Percentiles rank a stretch among this genome's conserved stretches.
Evolutionary conservation across 2,329 filamentous ascomycete genomes (phyloP).

Genomic region (Penicillium sp.): DNA sequence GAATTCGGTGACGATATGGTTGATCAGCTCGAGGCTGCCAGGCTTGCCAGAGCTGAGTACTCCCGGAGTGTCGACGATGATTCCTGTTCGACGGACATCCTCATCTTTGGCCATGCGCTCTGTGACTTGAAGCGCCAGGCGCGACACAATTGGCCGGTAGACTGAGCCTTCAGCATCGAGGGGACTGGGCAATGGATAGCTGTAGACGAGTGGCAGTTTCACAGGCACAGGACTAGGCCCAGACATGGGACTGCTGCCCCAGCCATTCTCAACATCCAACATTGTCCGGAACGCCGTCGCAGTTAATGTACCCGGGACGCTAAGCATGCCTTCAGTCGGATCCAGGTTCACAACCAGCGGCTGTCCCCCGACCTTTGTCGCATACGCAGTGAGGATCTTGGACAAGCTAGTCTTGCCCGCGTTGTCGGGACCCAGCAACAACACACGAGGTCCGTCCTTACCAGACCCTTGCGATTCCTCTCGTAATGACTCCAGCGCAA

Average conservation of each 20-base stretch:
- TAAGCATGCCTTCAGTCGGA: conserved; percentile 75
- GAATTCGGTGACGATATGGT: conserved; percentile 73
- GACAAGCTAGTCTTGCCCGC: conserved; percentile 81
- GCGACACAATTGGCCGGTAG: conserved; percentile 72
- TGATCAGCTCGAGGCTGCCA: conserved; percentile 72
- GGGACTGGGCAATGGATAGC: conserved; percentile 73
- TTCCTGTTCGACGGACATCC: conserved; percentile 69
- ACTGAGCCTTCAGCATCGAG: conserved; percentile 68
- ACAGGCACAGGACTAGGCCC: conserved; percentile 86
- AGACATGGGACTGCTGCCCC: conserved; percentile 87
- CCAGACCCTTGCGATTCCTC: conserved; percentile 56
- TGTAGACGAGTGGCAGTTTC: conserved; percentile 88
- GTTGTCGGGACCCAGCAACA: conserved; percentile 76
- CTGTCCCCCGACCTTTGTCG: conserved; percentile 70
- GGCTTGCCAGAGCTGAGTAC: conserved; percentile 64
- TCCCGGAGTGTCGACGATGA: conserved; percentile 83
- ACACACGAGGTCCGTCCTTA: conserved; percentile 71
- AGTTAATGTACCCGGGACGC: conserved; percentile 77
- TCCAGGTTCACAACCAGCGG: conserved; percentile 85
- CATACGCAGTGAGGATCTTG: conserved; percentile 77
- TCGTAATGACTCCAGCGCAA: conserved; percentile 75
- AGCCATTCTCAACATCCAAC: conserved; percentile 84
- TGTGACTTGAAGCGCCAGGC: conserved; percentile 76
- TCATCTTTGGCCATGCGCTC: conserved; percentile 75
- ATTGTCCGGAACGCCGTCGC: conserved; percentile 84